Evolutionary conservation across 2,329 filamentous ascomycete species (phyloP).

Genomic region (Fusarium pininemorale): DNA sequence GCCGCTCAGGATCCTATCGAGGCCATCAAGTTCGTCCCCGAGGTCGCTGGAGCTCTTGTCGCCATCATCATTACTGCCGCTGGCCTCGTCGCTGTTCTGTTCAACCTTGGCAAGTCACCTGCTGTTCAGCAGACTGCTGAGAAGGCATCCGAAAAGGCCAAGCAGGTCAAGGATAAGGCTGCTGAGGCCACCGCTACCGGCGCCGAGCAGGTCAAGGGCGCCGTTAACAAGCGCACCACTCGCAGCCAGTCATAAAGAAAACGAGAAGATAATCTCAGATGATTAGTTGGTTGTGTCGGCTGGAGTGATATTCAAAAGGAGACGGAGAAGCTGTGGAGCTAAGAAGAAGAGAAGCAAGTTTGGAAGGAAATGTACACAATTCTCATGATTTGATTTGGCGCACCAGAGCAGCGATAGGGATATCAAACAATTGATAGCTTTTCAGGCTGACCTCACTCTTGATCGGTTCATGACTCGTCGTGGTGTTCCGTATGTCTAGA

Average conservation of each 20-base stretch:
- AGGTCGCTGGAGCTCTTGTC: slow-evolving; percentile 83
- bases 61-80: slow-evolving; percentile 76
- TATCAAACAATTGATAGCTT: slow-evolving; percentile 25
- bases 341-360: slow-evolving; percentile 12
- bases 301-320: slow-evolving; percentile 9
- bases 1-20: slow-evolving; percentile 82
- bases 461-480: background rate
- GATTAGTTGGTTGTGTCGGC: background rate
- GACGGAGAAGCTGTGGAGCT: slow-evolving; percentile 1
- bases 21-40: slow-evolving; percentile 89
- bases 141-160: slow-evolving; percentile 74
- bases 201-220: slow-evolving; percentile 79
- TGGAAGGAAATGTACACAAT: slow-evolving; percentile 32
- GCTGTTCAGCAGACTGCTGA: slow-evolving; percentile 77
- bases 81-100: slow-evolving; percentile 72
- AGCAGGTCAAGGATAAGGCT: slow-evolving; percentile 75
- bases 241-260: slow-evolving; percentile 62
- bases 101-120: slow-evolving; percentile 72
- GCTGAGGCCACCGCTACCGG: slow-evolving; percentile 66
- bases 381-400: slow-evolving; percentile 33
- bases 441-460: slow-evolving; percentile 8
- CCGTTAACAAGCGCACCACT: slow-evolving; percentile 70
- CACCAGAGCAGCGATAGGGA: slow-evolving; percentile 29
- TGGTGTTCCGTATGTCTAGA: background rate
- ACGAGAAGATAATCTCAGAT: background rate